phyloP scores from a whole-genome alignment of 2,329 filamentous ascomycete genomes.

The Microthyrium microscopicum region DNA sequence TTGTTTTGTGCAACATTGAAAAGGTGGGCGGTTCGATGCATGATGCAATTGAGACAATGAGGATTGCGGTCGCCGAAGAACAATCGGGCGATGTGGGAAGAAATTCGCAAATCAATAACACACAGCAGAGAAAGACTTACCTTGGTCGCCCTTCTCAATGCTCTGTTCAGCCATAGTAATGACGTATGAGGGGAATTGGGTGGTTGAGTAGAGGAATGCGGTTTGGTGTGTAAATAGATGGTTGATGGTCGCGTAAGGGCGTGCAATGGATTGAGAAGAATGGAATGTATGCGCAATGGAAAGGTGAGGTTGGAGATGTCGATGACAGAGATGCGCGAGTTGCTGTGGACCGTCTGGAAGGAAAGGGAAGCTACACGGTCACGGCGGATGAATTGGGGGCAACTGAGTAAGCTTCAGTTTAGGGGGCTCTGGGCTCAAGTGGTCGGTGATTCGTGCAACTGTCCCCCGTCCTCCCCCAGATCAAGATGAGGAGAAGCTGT shows the following conservation, averaged over 20 bases:
- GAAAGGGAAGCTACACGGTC: too few relatives aligned
- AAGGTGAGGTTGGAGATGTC: too few relatives aligned
- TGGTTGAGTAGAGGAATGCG: background rate
- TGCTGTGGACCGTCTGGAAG: too few relatives aligned
- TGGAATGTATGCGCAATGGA: too few relatives aligned
- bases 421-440: too few relatives aligned
- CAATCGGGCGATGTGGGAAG: constrained; percentile 1
- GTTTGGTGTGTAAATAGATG: constrained; percentile 1
- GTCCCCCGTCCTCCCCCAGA: too few relatives aligned
- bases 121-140: constrained; percentile 17
- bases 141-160: constrained; percentile 34
- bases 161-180: constrained; percentile 27
- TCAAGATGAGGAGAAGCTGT: too few relatives aligned
- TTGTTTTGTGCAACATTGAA: background rate
- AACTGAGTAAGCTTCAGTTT: too few relatives aligned
- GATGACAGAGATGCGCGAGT: too few relatives aligned
- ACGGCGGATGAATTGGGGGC: too few relatives aligned
- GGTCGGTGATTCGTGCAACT: too few relatives aligned
- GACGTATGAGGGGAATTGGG: background rate
- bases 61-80: background rate
- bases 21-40: constrained; percentile 1
- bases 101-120: constrained; percentile 2
- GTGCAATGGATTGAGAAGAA: background rate
- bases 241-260: background rate
- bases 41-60: background rate